phyloP scores from a whole-genome alignment of 768 basidiomycete species.

The Trametes cingulata region DNA sequence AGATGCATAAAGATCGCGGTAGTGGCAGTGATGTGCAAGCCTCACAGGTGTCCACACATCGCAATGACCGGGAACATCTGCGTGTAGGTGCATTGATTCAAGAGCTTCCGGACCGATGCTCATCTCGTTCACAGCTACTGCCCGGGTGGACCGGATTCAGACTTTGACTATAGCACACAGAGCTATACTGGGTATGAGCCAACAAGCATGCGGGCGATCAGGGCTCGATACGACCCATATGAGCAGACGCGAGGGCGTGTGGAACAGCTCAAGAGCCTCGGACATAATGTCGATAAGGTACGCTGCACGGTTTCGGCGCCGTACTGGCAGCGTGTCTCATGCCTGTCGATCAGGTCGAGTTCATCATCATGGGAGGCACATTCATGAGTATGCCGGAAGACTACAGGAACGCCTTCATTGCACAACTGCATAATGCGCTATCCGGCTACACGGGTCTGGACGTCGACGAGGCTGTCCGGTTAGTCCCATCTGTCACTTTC shows the following conservation, averaged over 20 bases:
- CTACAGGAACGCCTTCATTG: conserved; percentile 90
- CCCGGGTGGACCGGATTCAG: conserved; percentile 98
- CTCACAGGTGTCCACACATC: conserved; percentile 98
- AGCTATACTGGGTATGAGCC: conserved; percentile 95
- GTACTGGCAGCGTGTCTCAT: background rate
- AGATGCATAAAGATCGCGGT: conserved; percentile 76
- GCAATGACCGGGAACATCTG: conserved; percentile 99
- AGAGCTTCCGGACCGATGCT: background rate
- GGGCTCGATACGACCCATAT: conserved; percentile 95
- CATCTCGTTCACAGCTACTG: conserved; percentile 66
- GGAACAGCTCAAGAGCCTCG: conserved; percentile 93
- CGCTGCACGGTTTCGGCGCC: conserved; percentile 8
- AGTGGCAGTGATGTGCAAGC: conserved; percentile 99
- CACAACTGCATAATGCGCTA: conserved; percentile 94
- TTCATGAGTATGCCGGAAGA: conserved; percentile 99
- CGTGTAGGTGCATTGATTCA: conserved; percentile 60
- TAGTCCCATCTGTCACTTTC: conserved; percentile 11
- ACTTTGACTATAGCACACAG: conserved; percentile 99
- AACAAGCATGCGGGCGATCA: conserved; percentile 98
- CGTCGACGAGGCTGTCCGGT: conserved; percentile 95
- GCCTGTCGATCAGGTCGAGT: conserved; percentile 62
- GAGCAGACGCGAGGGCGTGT: conserved; percentile 95
- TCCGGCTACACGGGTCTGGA: conserved; percentile 93
- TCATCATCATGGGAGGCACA: conserved; percentile 97
- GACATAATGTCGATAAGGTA: conserved; percentile 97